A percentile compares a stretch with the other conserved stretches of the same genome.
Evolutionary conservation across 148 eudicot species (phyloP).

Genomic region (Dianthus caryophyllus): DNA sequence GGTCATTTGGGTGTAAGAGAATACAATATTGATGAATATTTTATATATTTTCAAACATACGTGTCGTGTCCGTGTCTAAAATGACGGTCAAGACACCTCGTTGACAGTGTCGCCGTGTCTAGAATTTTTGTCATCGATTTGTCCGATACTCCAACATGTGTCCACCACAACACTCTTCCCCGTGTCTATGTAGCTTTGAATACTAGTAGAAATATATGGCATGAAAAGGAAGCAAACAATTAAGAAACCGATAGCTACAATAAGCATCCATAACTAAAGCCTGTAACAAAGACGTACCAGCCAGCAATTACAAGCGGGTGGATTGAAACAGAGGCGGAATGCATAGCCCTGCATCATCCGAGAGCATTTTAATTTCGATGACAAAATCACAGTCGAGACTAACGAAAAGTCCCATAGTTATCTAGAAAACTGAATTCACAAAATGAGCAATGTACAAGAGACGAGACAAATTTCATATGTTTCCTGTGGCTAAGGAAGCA

Average conservation of each 20-base stretch:
- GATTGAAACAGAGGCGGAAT: slow-evolving; percentile 72
- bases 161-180: too few relatives aligned
- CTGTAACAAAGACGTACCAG: slow-evolving; percentile 49
- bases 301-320: slow-evolving; percentile 99
- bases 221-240: neutral
- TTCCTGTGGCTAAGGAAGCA: neutral
- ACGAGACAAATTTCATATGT: neutral
- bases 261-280: neutral
- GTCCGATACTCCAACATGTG: too few relatives aligned
- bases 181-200: too few relatives aligned
- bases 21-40: too few relatives aligned
- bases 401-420: neutral
- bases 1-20: too few relatives aligned
- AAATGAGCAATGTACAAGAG: neutral
- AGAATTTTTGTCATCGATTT: too few relatives aligned
- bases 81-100: too few relatives aligned
- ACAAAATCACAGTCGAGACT: neutral
- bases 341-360: slow-evolving; percentile 64
- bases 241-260: neutral
- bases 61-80: too few relatives aligned
- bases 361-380: neutral
- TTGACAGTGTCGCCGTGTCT: too few relatives aligned
- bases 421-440: neutral
- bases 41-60: too few relatives aligned
- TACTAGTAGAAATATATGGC: neutral